Evolutionary conservation across 1,284 basidiomycete genomes (phyloP).

Genomic region (Marasmius sp.): DNA sequence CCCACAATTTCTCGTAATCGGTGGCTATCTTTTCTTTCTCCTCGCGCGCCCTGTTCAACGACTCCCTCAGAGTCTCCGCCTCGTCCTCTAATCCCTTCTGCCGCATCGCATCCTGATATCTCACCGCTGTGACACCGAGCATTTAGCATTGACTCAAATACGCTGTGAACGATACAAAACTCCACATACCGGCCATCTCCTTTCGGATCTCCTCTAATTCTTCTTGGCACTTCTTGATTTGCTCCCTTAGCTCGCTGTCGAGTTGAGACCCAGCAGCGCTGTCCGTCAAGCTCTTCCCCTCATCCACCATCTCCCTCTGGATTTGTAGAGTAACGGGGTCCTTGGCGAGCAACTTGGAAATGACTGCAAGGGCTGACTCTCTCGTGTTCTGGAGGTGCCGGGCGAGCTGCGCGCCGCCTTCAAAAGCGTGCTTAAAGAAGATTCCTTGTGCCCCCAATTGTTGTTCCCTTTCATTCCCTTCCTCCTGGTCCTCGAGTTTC

Average conservation of each 20-base stretch:
- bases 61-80: neutral
- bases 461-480: slow-evolving; percentile 33
- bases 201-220: slow-evolving; percentile 34
- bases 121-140: neutral
- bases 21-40: neutral
- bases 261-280: slow-evolving; percentile 42
- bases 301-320: slow-evolving; percentile 40
- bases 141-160: neutral
- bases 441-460: slow-evolving; percentile 33
- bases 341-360: slow-evolving; percentile 30
- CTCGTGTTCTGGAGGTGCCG: slow-evolving; percentile 31
- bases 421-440: slow-evolving; percentile 39
- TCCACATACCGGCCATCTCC: slow-evolving; percentile 33
- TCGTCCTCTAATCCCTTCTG: neutral
- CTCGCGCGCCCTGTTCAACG: neutral
- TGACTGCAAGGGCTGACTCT: slow-evolving; percentile 26
- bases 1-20: neutral
- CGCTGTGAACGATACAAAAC: neutral
- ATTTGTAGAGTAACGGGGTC: slow-evolving; percentile 36
- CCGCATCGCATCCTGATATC: neutral
- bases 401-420: slow-evolving; percentile 34
- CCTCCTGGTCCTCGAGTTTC: slow-evolving; percentile 31
- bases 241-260: slow-evolving; percentile 33
- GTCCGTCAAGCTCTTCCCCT: slow-evolving; percentile 35
- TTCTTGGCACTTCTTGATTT: slow-evolving; percentile 32